Percentiles rank a stretch among this genome's conserved stretches.
Evolutionary conservation across 2,329 filamentous ascomycete genomes (phyloP).

Genomic region (Didymella glomerata): DNA sequence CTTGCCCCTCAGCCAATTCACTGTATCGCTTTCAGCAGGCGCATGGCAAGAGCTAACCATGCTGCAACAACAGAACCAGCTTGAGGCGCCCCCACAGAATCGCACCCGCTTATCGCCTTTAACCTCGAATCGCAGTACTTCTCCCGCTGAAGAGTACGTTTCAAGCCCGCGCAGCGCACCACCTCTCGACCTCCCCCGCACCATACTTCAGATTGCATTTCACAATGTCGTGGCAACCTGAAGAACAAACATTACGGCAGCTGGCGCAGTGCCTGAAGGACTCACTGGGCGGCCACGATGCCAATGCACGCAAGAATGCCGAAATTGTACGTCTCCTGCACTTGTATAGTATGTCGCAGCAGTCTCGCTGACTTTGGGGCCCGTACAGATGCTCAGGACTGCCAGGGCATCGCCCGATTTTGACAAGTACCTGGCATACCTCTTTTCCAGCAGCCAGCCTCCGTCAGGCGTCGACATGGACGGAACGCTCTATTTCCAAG

Average conservation of each 20-base stretch:
- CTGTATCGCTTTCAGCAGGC: constrained; percentile 31
- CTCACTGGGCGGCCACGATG: constrained; percentile 86
- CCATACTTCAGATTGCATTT: constrained; percentile 25
- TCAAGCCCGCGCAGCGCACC: constrained; percentile 10
- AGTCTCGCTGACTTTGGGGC: constrained; percentile 36
- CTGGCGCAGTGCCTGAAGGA: constrained; percentile 89
- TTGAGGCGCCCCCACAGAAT: constrained; percentile 36
- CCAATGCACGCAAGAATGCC: constrained; percentile 83
- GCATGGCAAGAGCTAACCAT: constrained; percentile 44
- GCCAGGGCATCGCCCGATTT: constrained; percentile 90
- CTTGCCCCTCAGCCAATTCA: constrained; percentile 33
- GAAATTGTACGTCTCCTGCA: constrained; percentile 72
- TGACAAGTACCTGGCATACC: constrained; percentile 94
- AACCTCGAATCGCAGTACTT: constrained; percentile 8
- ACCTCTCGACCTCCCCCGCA: constrained; percentile 23
- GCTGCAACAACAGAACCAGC: constrained; percentile 42
- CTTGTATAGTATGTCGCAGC: constrained; percentile 8
- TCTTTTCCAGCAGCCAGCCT: constrained; percentile 76
- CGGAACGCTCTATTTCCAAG: constrained; percentile 71
- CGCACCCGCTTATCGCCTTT: constrained; percentile 13
- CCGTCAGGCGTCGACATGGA: constrained; percentile 69
- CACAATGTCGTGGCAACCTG: constrained; percentile 90
- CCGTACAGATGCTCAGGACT: constrained; percentile 83
- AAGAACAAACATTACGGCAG: constrained; percentile 86
- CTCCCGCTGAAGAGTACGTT: not conserved